Percentiles rank a stretch among this genome's conserved stretches.
Conservation (phyloP, 305 asterid species). For the Fraxinus dipetala region DNA sequence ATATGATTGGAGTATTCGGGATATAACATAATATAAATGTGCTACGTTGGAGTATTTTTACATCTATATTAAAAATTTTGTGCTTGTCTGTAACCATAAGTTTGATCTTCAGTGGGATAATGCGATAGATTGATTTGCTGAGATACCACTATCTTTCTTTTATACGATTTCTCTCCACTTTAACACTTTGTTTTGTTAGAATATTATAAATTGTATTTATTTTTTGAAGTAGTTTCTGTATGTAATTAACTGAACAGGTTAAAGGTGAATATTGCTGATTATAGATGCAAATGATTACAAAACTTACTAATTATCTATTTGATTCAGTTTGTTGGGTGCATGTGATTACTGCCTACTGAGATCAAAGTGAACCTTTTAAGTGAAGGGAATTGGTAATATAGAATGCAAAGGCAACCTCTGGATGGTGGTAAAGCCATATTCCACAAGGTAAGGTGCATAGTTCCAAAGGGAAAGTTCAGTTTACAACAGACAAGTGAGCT, state of each 20-base stretch:
- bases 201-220: too few relatives aligned
- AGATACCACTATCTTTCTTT: background rate
- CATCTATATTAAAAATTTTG: background rate
- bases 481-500: background rate
- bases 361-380: background rate
- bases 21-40: too few relatives aligned
- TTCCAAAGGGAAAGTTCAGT: background rate
- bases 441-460: background rate
- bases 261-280: background rate
- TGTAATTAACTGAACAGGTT: background rate
- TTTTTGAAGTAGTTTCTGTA: background rate
- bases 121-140: background rate
- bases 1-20: background rate
- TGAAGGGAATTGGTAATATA: background rate
- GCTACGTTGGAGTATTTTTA: background rate
- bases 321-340: background rate
- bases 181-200: background rate
- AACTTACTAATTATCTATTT: background rate
- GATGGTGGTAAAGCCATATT: background rate
- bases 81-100: background rate
- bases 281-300: background rate
- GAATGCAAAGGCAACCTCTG: background rate
- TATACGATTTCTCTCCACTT: background rate
- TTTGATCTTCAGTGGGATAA: background rate
- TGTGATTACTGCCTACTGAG: background rate